phyloP scores from a whole-genome alignment of 2,329 filamentous ascomycete species.

The Xylariaceae sp. region DNA sequence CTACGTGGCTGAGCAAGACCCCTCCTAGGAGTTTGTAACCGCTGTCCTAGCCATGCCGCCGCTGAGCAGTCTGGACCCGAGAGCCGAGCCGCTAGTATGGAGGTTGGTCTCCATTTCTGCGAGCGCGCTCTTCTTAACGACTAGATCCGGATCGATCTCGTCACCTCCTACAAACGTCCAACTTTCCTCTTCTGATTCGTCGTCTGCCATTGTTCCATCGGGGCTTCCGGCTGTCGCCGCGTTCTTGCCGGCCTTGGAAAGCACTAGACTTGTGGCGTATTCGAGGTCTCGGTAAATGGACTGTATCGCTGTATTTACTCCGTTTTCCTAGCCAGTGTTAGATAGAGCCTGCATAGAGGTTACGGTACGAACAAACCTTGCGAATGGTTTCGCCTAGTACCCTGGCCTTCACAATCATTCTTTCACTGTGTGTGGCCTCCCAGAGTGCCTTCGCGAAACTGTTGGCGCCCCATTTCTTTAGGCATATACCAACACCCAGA shows the following conservation, averaged over 20 bases:
- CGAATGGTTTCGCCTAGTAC: constrained; percentile 86
- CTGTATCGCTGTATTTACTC: constrained; percentile 88
- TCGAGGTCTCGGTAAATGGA: constrained; percentile 94
- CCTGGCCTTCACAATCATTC: constrained; percentile 88
- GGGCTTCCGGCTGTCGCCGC: constrained; percentile 41
- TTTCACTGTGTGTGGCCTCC: constrained; percentile 87
- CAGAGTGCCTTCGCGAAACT: constrained; percentile 85
- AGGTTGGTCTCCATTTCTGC: constrained; percentile 34
- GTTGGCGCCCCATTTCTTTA: constrained; percentile 88
- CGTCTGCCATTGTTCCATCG: constrained; percentile 44
- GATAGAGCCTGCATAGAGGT: constrained; percentile 25
- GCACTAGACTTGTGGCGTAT: constrained; percentile 85
- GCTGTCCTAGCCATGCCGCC: constrained; percentile 10
- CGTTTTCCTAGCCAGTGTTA: constrained; percentile 71
- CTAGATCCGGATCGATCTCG: constrained; percentile 41
- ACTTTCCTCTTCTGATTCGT: constrained; percentile 76
- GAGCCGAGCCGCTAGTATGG: constrained; percentile 9
- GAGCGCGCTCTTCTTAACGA: constrained; percentile 39
- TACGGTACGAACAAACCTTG: constrained; percentile 62
- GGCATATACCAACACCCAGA: constrained; percentile 85
- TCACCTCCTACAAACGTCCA: constrained; percentile 84
- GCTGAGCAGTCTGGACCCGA: constrained; percentile 29
- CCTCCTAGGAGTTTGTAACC: constrained; percentile 33
- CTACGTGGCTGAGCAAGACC: constrained; percentile 34
- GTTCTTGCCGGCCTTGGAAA: constrained; percentile 64